Conservation (phyloP, 1,284 basidiomycete species). For the Cryptococcus sp. region DNA sequence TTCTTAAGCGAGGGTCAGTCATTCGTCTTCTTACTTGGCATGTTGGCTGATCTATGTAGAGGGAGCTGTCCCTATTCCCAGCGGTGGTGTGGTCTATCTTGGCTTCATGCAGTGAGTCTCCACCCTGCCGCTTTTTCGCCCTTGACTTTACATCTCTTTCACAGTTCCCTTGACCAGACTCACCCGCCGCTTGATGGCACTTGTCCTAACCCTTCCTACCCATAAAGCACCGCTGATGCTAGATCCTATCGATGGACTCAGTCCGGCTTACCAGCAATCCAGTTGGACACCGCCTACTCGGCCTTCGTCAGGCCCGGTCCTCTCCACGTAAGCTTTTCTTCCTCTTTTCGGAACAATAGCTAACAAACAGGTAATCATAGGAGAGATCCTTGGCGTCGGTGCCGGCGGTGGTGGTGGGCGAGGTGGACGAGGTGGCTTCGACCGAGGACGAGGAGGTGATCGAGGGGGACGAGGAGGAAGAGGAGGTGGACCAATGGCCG, state of each 20-base stretch:
- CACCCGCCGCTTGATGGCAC: neutral
- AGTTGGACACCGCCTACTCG: conserved; percentile 47
- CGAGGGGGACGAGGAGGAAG: conserved; percentile 25
- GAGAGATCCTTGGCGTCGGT: conserved; percentile 30
- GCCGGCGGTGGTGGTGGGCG: conserved; percentile 30
- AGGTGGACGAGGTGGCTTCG: conserved; percentile 23
- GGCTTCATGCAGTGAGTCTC: conserved; percentile 44
- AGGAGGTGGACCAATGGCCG: conserved; percentile 17
- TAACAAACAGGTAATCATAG: conserved; percentile 26
- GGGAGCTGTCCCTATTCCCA: conserved; percentile 26
- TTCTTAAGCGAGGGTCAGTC: conserved; percentile 40
- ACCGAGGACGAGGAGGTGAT: conserved; percentile 18
- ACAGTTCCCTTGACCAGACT: neutral
- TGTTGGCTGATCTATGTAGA: conserved; percentile 16
- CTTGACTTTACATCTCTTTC: neutral
- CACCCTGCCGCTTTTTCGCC: neutral
- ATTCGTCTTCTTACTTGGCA: neutral
- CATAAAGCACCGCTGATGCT: neutral
- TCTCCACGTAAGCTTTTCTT: conserved; percentile 29
- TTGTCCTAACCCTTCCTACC: neutral
- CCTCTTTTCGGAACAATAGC: neutral
- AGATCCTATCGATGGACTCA: conserved; percentile 40
- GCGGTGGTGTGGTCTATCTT: conserved; percentile 40
- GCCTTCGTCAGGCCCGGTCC: conserved; percentile 43
- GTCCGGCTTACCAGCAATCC: conserved; percentile 26